Conservation (phyloP, 331 rosid species). For the Stylosanthes scabra region DNA sequence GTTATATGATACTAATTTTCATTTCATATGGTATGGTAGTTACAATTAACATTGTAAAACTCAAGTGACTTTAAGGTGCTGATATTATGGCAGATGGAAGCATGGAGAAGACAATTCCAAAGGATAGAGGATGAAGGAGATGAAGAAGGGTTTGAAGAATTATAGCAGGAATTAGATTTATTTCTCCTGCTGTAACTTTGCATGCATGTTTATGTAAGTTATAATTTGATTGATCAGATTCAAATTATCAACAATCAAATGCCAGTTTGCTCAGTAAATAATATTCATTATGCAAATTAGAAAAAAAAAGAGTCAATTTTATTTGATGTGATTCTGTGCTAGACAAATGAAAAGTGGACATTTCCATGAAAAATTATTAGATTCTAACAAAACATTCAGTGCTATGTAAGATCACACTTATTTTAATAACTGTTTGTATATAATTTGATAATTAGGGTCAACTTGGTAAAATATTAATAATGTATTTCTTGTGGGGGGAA, state of each 20-base stretch:
- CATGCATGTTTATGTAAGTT: not conserved
- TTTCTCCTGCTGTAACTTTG: not conserved
- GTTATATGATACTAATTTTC: constrained; percentile 1
- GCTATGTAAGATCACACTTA: no score
- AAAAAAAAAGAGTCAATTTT: not conserved
- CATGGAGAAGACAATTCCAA: constrained; percentile 68
- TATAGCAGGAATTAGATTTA: constrained; percentile 31
- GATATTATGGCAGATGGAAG: constrained; percentile 67
- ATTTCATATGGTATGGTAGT: not conserved
- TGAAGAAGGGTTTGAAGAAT: constrained; percentile 89
- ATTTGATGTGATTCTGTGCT: not conserved
- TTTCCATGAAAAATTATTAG: not conserved
- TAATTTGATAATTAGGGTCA: no score
- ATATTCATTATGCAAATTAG: not conserved
- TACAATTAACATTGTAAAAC: not conserved
- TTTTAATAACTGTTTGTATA: no score
- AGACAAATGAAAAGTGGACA: not conserved
- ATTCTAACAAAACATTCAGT: no score
- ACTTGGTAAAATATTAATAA: no score
- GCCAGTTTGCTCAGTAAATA: not conserved
- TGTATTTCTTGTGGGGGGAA: not conserved
- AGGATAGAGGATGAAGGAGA: constrained; percentile 80
- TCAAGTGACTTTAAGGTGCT: constrained; percentile 15
- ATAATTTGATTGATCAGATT: not conserved
- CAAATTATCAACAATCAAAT: not conserved